Evolutionary conservation across 2,329 filamentous ascomycete genomes (phyloP).

Genomic region (Phaeosphaeriaceae sp.): DNA sequence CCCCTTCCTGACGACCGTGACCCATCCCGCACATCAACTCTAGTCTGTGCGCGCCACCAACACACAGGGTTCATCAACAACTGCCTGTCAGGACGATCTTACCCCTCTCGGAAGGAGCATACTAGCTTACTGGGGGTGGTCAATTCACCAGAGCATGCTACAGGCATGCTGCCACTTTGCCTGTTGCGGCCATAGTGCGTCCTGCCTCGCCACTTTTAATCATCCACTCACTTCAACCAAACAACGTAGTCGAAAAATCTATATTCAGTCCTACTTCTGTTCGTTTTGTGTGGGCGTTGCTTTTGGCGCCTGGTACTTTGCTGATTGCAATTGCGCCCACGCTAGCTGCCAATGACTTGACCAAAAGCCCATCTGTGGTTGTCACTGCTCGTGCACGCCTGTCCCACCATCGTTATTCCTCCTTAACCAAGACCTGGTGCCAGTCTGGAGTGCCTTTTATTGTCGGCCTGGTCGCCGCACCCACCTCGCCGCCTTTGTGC

Average conservation of each 20-base stretch:
- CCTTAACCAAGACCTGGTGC: conserved; percentile 21
- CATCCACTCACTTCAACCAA: conserved; percentile 43
- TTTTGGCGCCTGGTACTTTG: conserved; percentile 37
- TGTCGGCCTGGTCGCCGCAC: conserved; percentile 38
- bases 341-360: conserved; percentile 24
- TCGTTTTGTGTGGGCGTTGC: conserved; percentile 38
- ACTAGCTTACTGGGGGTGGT: conserved; percentile 3
- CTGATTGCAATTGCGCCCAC: conserved; percentile 37
- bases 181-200: conserved; percentile 40
- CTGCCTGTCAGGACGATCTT: conserved; percentile 12
- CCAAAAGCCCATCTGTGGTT: conserved; percentile 32
- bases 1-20: conserved; percentile 25
- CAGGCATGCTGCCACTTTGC: conserved; percentile 33
- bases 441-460: conserved; percentile 21
- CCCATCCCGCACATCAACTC: conserved; percentile 50
- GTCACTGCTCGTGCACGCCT: conserved; percentile 33
- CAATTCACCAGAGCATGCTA: conserved; percentile 9
- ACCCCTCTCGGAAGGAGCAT: conserved; percentile 10
- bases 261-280: conserved; percentile 40
- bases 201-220: conserved; percentile 50
- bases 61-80: conserved; percentile 19
- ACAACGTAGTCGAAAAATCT: conserved; percentile 41
- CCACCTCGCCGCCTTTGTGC: conserved; percentile 34
- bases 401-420: conserved; percentile 29
- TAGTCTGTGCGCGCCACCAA: conserved; percentile 44